These are phyloP conservation scores for Starmerella vaccinii DNA, from an alignment of 805 yeast species.

Conservation along the genomic window DNA sequence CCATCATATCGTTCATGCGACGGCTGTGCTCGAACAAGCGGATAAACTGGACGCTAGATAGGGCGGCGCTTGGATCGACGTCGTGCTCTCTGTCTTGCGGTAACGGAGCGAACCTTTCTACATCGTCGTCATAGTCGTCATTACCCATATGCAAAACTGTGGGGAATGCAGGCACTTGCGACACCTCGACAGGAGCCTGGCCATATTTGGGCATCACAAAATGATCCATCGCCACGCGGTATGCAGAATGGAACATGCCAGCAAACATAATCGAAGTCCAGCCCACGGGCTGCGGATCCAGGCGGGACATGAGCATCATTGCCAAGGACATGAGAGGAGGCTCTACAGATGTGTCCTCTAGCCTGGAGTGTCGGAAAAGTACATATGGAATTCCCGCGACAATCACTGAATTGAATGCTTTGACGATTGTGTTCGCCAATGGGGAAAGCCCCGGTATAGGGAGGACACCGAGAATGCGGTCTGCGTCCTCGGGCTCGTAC, in stretches of 20 bases:
- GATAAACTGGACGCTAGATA: neutral
- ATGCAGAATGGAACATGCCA: neutral
- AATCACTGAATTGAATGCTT: neutral
- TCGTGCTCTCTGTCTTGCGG: neutral
- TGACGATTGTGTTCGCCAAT: neutral
- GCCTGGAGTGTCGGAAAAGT: neutral
- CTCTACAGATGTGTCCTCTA: neutral
- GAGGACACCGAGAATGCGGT: neutral
- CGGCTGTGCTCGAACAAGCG: neutral
- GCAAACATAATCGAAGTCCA: neutral
- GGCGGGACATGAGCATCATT: neutral
- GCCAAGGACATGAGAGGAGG: neutral
- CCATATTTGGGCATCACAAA: neutral
- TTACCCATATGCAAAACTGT: neutral
- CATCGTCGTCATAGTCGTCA: neutral
- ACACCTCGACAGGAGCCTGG: neutral
- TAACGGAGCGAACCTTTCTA: neutral
- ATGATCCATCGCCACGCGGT: neutral
- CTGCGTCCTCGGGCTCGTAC: neutral
- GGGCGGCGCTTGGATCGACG: neutral
- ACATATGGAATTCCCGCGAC: neutral
- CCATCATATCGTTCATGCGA: neutral
- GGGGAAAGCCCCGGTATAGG: neutral
- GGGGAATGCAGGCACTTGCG: neutral
- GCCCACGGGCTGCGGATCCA: neutral